A percentile compares a stretch with the other conserved stretches of the same genome.
These are phyloP conservation scores for Abortiporus biennis DNA, from an alignment of 1,284 basidiomycete genomes.

Conservation along the genomic window DNA sequence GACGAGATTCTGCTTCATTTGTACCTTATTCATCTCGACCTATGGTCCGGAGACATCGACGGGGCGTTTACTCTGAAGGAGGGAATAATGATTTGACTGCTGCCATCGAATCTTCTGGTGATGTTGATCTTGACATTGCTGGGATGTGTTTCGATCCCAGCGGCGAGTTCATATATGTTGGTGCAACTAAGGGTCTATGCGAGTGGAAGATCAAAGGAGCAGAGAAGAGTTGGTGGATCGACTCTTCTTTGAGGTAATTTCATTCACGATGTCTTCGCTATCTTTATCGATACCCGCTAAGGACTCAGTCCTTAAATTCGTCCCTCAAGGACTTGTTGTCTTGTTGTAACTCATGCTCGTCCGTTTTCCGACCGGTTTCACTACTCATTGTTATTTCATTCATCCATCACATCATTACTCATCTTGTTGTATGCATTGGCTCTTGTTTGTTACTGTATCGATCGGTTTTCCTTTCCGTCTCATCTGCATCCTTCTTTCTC, in stretches of 20 bases:
- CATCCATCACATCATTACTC: no score
- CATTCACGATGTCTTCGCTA: no score
- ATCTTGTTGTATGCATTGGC: no score
- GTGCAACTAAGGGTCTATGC: slow-evolving; percentile 51
- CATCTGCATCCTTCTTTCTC: no score
- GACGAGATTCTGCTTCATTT: background rate
- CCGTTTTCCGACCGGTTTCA: no score
- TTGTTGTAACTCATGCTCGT: no score
- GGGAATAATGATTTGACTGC: background rate
- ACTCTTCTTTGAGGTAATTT: slow-evolving; percentile 22
- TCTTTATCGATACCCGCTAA: no score
- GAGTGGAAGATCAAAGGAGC: slow-evolving; percentile 61
- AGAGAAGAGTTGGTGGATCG: slow-evolving; percentile 56
- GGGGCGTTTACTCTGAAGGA: slow-evolving; percentile 23
- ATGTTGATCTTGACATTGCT: slow-evolving; percentile 54
- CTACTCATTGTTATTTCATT: no score
- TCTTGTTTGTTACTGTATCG: no score
- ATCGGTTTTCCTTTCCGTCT: no score
- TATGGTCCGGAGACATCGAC: slow-evolving; percentile 15
- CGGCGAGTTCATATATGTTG: slow-evolving; percentile 64
- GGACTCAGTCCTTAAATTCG: no score
- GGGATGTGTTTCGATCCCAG: slow-evolving; percentile 71
- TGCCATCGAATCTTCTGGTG: slow-evolving; percentile 4
- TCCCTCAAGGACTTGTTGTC: no score
- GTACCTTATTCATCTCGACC: background rate